Evolutionary conservation across 2,329 filamentous ascomycete species (phyloP).

Genomic region (Sporothrix globosa): DNA sequence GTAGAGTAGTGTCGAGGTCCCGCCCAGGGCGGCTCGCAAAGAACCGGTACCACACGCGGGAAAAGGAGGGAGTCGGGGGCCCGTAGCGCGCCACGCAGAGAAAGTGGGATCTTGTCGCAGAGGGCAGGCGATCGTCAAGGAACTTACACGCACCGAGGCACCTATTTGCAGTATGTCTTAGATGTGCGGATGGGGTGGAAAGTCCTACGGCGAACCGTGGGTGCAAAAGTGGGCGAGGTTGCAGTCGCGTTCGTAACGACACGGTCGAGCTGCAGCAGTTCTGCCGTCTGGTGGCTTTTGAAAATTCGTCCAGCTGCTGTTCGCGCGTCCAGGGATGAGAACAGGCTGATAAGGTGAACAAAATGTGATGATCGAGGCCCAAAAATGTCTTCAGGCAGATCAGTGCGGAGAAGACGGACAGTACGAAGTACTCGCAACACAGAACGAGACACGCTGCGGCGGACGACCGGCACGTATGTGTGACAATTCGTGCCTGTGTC

Average conservation of each 20-base stretch:
- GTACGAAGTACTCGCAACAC: neutral
- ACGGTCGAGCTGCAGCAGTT: neutral
- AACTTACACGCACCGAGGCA: neutral
- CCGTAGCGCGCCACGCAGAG: neutral
- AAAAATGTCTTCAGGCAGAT: neutral
- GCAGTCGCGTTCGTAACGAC: conserved; percentile 2
- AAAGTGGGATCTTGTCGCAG: conserved; percentile 14
- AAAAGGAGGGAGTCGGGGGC: neutral
- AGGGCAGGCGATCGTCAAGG: conserved; percentile 13
- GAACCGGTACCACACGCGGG: neutral
- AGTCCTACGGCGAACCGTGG: conserved; percentile 11
- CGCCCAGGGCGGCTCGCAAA: conserved; percentile 14
- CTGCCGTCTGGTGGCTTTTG: neutral
- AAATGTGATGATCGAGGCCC: neutral
- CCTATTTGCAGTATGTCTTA: conserved; percentile 10
- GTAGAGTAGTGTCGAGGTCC: neutral
- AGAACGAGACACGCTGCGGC: conserved; percentile 15
- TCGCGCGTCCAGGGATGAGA: neutral
- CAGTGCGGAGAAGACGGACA: neutral
- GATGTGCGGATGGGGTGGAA: neutral
- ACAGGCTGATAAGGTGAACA: neutral
- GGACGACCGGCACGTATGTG: neutral
- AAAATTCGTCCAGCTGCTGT: neutral
- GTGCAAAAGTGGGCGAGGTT: neutral
- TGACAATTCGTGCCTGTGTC: neutral